phyloP scores from a whole-genome alignment of 2,329 filamentous ascomycete species.

The Periconia digitata region DNA sequence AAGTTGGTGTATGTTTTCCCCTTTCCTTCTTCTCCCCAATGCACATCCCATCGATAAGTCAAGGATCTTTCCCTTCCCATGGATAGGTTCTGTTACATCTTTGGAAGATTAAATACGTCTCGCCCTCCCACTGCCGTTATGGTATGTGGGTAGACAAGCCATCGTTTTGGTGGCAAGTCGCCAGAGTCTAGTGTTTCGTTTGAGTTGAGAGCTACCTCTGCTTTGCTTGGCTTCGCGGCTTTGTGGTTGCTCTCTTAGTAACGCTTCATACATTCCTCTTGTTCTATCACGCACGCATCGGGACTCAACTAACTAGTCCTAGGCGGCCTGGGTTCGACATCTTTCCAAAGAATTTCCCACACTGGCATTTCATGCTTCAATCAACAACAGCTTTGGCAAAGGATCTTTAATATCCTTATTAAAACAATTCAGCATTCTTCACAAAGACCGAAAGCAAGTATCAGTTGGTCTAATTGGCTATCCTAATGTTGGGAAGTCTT shows the following conservation, averaged over 20 bases:
- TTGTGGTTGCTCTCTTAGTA: constrained; percentile 95
- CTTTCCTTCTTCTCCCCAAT: constrained; percentile 11
- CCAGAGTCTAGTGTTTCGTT: constrained; percentile 81
- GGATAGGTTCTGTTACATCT: constrained; percentile 96
- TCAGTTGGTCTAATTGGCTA: constrained; percentile 87
- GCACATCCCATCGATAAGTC: constrained; percentile 80
- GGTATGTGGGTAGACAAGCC: constrained; percentile 67
- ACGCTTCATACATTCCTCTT: constrained; percentile 79
- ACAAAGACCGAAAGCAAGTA: constrained; percentile 90
- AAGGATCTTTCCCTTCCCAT: constrained; percentile 74
- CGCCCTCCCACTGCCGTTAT: constrained; percentile 65
- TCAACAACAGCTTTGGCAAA: constrained; percentile 96
- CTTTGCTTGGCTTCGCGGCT: constrained; percentile 57
- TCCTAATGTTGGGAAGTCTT: constrained; percentile 94
- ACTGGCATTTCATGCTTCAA: constrained; percentile 88
- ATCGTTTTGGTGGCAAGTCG: constrained; percentile 87
- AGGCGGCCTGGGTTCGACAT: constrained; percentile 91
- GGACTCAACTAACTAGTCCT: constrained; percentile 28
- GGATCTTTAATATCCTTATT: constrained; percentile 90
- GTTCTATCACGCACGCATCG: constrained; percentile 23
- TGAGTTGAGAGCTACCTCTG: constrained; percentile 93
- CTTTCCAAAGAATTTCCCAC: constrained; percentile 92
- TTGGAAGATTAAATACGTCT: constrained; percentile 90
- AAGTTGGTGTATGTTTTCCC: constrained; percentile 80
- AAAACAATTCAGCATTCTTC: constrained; percentile 87